These are phyloP conservation scores for Coemansia sp. DNA, from an alignment of 192 early-diverging fungal species.

Conservation along the genomic window DNA sequence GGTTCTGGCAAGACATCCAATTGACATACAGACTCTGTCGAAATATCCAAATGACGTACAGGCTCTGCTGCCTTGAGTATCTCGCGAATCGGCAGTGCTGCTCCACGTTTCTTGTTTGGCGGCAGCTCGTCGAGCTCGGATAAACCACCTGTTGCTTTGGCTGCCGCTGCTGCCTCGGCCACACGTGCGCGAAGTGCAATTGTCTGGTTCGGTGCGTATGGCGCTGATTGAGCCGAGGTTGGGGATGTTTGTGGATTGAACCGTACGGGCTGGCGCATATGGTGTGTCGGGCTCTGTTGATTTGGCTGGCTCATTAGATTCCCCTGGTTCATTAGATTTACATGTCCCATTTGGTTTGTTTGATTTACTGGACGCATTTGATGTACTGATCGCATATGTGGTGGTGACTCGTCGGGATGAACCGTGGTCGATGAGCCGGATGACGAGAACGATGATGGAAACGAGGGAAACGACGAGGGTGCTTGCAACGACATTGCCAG, in stretches of 20 bases:
- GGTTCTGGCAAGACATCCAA: not conserved
- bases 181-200: slow-evolving; percentile 26
- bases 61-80: slow-evolving; percentile 13
- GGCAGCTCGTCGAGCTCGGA: not conserved
- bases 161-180: not conserved
- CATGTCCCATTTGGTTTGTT: not conserved
- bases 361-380: not conserved
- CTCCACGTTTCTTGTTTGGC: slow-evolving; percentile 5
- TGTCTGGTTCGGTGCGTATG: slow-evolving; percentile 11
- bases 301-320: not conserved
- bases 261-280: slow-evolving; percentile 22
- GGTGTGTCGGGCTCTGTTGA: slow-evolving; percentile 9
- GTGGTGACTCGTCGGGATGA: not conserved
- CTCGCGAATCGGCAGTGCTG: slow-evolving; percentile 17
- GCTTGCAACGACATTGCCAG: slow-evolving; percentile 16
- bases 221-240: not conserved
- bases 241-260: slow-evolving; percentile 18
- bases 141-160: not conserved
- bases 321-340: no score
- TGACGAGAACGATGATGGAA: not conserved
- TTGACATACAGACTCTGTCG: not conserved
- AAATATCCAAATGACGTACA: slow-evolving; percentile 1
- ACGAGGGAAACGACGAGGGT: not conserved
- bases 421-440: not conserved
- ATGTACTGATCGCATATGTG: not conserved